Base-by-base conservation (phyloP, 352 stramenopile genomes). In the Phytophthora cactorum region DNA sequence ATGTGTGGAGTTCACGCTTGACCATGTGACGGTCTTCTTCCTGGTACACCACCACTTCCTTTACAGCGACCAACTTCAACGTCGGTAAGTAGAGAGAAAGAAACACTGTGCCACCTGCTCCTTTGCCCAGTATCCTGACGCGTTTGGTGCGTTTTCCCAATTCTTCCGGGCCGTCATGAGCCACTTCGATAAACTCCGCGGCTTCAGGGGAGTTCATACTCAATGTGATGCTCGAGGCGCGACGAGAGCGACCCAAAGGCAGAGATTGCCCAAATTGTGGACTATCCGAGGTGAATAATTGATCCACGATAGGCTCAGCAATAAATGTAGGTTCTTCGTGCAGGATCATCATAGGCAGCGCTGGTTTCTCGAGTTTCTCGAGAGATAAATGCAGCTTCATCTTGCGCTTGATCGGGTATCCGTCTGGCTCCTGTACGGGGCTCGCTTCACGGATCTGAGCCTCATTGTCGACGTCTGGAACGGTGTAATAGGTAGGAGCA, bases 21-120 rank as follows among this genome's bases (percentile, higher is more conserved):
- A 97, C 79, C 75, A 97, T 86, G 44, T 90, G 67, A 1, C 87
- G 74, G 22, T 98, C 92, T 59, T 86, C 72, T 45, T 88, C 77
- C 43, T 97, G 87, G 59, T 88, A 93, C 0, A 97, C 71, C 1
- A 91, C 67, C 5, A 97, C 84, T 51, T 92, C 86, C 72, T 97
- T 96, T 1, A 96, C 79, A 0, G 91, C 91, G 4, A 97, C 90
- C 3, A 97, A 66, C 52, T 92, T 94, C 0, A 97, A 67, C 4
- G 77, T 67, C 0, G 91, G 91, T 6, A 97, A 57, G 66, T 97
- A 96, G 10, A 97, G 63, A 1, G 85, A 83, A 39, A 97, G 70
- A 47, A 89, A 90, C 1, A 98, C 92, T 1, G 77, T 81, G 0
- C 91, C 92, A 9, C 86, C 84, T n/a, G 91, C 92, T 2, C 92